Evolutionary conservation across 2,329 filamentous ascomycete genomes (phyloP).

Genomic region (Microcera coccophila): DNA sequence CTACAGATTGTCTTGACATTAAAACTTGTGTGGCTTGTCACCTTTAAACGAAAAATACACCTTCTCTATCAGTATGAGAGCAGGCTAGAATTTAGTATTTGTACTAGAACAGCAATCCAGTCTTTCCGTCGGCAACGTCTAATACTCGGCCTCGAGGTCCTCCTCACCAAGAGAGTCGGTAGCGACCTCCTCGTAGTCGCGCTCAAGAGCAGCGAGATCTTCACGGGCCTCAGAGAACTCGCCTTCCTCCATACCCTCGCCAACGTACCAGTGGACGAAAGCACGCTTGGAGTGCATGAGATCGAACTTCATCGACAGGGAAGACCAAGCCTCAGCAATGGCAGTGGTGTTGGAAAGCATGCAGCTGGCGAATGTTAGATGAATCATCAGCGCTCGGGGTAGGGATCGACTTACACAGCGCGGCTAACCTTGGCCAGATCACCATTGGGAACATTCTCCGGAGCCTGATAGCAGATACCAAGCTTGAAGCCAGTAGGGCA

Average conservation of each 20-base stretch:
- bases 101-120: conserved; percentile 23
- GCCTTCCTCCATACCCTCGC: conserved; percentile 99
- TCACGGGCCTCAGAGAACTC: conserved; percentile 99
- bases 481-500: conserved; percentile 99
- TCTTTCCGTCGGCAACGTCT: conserved; percentile 36
- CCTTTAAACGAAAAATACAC: conserved; percentile 39
- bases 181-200: conserved; percentile 98
- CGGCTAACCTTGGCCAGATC: conserved; percentile 97
- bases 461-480: conserved; percentile 99
- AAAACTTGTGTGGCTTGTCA: conserved; percentile 35
- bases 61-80: conserved; percentile 27
- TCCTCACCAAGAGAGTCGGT: conserved; percentile 89
- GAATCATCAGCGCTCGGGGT: not conserved
- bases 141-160: conserved; percentile 89
- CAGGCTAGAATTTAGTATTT: conserved; percentile 29
- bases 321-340: conserved; percentile 97
- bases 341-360: conserved; percentile 99
- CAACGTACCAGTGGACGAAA: conserved; percentile 99
- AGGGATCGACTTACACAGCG: conserved; percentile 70
- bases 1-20: conserved; percentile 36
- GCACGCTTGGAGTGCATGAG: conserved; percentile 99
- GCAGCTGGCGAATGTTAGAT: conserved; percentile 54
- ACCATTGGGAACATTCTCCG: conserved; percentile 91
- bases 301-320: conserved; percentile 96
- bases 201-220: conserved; percentile 95